Percentiles rank a stretch among this genome's conserved stretches.
phyloP scores from a whole-genome alignment of 73 alveolate genomes.

The Paramecium sexaurelia region DNA sequence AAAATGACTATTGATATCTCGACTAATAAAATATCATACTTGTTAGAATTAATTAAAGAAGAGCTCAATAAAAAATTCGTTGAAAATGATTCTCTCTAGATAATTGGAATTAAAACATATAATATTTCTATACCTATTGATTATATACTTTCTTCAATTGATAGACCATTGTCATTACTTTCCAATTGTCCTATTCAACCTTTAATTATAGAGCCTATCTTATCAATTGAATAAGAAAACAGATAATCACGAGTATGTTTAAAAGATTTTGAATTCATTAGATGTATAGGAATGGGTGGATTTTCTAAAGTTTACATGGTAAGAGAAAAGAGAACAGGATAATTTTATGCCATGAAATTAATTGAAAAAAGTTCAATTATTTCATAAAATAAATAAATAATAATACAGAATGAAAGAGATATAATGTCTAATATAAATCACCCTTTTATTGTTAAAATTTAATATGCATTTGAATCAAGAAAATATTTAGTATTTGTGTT shows the following conservation, averaged over 20 bases:
- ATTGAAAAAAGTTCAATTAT: constrained; percentile 24
- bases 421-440: constrained; percentile 79
- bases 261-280: constrained; percentile 39
- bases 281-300: constrained; percentile 66
- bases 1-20: constrained; percentile 40
- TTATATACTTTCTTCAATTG: constrained; percentile 25
- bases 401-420: constrained; percentile 83
- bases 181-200: background rate
- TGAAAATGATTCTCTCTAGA: background rate
- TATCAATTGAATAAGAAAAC: background rate
- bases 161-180: background rate
- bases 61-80: background rate
- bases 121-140: constrained; percentile 40
- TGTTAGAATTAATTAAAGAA: background rate
- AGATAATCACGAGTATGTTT: background rate
- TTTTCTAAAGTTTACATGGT: constrained; percentile 53
- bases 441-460: constrained; percentile 86
- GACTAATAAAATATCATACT: background rate
- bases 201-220: constrained; percentile 29
- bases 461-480: constrained; percentile 89
- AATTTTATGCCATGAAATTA: constrained; percentile 44
- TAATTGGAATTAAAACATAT: constrained; percentile 27
- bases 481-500: constrained; percentile 83
- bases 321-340: constrained; percentile 37
- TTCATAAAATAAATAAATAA: background rate